Percentiles rank a stretch among this genome's conserved stretches.
These are phyloP conservation scores for Rhizopogon vinicolor DNA, from an alignment of 768 basidiomycete genomes.

Conservation along the genomic window DNA sequence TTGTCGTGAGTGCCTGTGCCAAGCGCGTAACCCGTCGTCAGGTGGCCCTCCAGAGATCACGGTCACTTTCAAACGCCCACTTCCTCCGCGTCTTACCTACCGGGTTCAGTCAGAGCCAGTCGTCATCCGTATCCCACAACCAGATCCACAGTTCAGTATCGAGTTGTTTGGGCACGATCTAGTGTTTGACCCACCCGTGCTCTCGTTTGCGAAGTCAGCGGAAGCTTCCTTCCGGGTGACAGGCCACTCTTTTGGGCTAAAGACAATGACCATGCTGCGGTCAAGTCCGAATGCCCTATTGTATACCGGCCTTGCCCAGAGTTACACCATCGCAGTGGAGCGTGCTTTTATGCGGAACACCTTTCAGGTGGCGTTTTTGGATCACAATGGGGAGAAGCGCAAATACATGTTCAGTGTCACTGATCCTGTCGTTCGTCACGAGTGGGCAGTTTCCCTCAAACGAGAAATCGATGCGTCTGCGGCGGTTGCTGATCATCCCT, in stretches of 20 bases:
- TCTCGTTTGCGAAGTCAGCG: slow-evolving; percentile 73
- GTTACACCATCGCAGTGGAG: slow-evolving; percentile 74
- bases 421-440: slow-evolving; percentile 68
- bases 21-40: slow-evolving; percentile 51
- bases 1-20: slow-evolving; percentile 63
- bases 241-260: slow-evolving; percentile 78
- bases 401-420: slow-evolving; percentile 95
- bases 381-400: slow-evolving; percentile 62
- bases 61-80: slow-evolving; percentile 66
- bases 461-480: slow-evolving; percentile 57
- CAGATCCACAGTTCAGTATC: slow-evolving; percentile 80
- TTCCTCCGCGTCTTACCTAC: slow-evolving; percentile 81
- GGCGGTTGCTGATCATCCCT: slow-evolving; percentile 17
- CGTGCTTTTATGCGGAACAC: slow-evolving; percentile 96
- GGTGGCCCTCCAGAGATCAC: slow-evolving; percentile 41
- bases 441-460: slow-evolving; percentile 67
- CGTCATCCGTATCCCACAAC: slow-evolving; percentile 77
- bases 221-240: slow-evolving; percentile 90
- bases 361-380: slow-evolving; percentile 85
- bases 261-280: slow-evolving; percentile 79
- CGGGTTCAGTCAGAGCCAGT: slow-evolving; percentile 86
- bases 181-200: slow-evolving; percentile 78
- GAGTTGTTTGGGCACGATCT: slow-evolving; percentile 86
- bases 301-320: slow-evolving; percentile 79
- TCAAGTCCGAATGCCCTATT: slow-evolving; percentile 78